phyloP scores from a whole-genome alignment of 202 grass and related monocot genomes.

The Bolboschoenoplectus hybrid region DNA sequence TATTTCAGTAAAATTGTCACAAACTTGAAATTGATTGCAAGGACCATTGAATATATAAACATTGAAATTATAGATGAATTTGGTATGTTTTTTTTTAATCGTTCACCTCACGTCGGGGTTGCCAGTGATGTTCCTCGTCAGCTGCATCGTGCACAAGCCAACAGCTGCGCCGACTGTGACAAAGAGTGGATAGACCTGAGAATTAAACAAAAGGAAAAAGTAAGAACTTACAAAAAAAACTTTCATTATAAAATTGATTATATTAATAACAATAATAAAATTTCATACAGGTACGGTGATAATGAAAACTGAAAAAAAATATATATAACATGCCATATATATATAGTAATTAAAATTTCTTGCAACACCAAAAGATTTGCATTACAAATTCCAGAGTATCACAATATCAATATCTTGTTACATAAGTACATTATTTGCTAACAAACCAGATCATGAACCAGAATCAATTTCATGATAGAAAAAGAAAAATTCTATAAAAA shows the following conservation, averaged over 20 bases:
- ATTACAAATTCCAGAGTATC: not conserved
- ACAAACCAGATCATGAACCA: not conserved
- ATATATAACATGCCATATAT: not conserved
- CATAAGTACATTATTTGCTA: not conserved
- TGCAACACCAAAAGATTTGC: not conserved
- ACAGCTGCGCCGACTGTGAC: slow-evolving; percentile 68
- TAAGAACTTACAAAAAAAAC: not conserved
- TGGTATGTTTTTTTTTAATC: not conserved
- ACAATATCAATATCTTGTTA: not conserved
- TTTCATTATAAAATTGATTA: too few species aligned
- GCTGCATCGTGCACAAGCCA: slow-evolving; percentile 63
- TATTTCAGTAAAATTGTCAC: not conserved
- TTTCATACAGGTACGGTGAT: not conserved
- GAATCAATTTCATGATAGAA: not conserved
- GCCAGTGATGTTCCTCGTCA: slow-evolving; percentile 68
- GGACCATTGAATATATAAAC: not conserved
- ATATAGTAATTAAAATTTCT: not conserved
- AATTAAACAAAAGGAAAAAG: not conserved
- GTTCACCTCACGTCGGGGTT: slow-evolving; percentile 82
- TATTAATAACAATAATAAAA: too few species aligned
- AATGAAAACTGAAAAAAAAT: not conserved
- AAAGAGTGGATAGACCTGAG: slow-evolving; percentile 79
- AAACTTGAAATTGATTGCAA: not conserved
- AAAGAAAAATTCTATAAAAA: not conserved
- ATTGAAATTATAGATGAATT: not conserved